Evolutionary conservation across 345 rosid species (phyloP).

Genomic region (Pugionium cornutum): DNA sequence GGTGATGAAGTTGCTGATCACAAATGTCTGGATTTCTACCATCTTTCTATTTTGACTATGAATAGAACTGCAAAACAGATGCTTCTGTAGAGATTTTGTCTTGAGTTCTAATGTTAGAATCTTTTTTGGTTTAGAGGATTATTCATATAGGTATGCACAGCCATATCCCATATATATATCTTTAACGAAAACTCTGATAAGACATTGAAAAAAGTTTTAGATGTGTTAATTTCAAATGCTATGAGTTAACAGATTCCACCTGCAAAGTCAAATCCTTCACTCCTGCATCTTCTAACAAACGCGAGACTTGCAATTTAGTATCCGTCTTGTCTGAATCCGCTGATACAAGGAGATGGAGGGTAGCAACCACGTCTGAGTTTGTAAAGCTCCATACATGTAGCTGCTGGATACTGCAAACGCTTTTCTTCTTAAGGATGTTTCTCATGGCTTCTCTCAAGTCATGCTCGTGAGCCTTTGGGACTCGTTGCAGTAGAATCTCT

Average conservation of each 20-base stretch:
- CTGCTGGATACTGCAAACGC: conserved; percentile 64
- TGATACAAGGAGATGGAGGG: conserved; percentile 71
- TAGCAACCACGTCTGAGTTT: conserved; percentile 76
- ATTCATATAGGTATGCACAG: conserved; percentile 5
- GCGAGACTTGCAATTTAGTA: conserved; percentile 57
- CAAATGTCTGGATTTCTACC: neutral
- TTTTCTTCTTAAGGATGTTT: conserved; percentile 55
- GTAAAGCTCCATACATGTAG: conserved; percentile 91
- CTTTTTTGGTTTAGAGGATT: neutral
- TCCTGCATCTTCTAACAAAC: conserved; percentile 69
- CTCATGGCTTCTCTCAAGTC: conserved; percentile 57
- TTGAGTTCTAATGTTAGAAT: neutral
- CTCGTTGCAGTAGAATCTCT: conserved; percentile 80
- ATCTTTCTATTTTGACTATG: neutral
- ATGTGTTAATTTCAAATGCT: conserved; percentile 16
- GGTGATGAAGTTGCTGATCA: neutral
- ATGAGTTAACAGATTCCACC: conserved; percentile 51
- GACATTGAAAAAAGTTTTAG: neutral
- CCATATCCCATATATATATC: conserved; percentile 4
- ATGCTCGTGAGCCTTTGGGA: conserved; percentile 73
- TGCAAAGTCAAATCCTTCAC: conserved; percentile 85
- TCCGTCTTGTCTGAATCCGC: conserved; percentile 60
- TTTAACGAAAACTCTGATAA: neutral
- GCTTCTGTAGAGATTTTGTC: neutral
- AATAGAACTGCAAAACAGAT: neutral